Base-by-base conservation (phyloP, 306 rosid genomes). In the Morella rubra region DNA sequence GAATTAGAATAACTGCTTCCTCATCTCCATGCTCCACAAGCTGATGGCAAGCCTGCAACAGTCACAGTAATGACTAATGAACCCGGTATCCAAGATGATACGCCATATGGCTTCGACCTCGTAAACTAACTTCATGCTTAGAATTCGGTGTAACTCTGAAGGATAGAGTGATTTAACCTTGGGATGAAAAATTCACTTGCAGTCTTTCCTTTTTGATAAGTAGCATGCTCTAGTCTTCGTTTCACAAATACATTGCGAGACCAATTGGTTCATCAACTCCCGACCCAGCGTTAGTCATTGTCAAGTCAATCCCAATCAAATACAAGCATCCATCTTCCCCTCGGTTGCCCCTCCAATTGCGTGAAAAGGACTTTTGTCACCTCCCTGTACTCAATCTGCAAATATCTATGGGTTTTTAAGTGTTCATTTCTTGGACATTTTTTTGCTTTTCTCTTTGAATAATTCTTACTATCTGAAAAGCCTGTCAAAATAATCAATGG, bases 301-400 rank as follows among this genome's bases (percentile, higher is more conserved):
- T 60, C 16, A 60, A 13, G 44, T 60, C 66, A 60, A 56, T 41
- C 40, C 44, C 67, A 60, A 60, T 60, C 67, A 42, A 60, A 27
- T 0, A 60, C 0, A 60, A 24, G 40, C 44, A 60, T 27, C 65
- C 37, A 24, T 14, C n/a, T 32, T 60, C 32, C 44, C 44, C 18
- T 58, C 8, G 64, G 64, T 58, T 58, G 15, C 64, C 41, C 20
- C 64, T 58, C 64, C 16, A 20, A 22, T 20, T 27, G 42, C 13
- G 27, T 12, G 67, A 13, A 27, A 60, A 24, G 4, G 27, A 32
- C 10, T 22, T 58, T 58, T 12, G 40, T 37, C 7, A 32, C 64
- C 20, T 44, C 27, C 2, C 67, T 14, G 32, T 61, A 27, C 32
- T 27, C 44, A 61, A 32, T 61, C 44, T 61, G 67, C 68, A 32